Percentiles rank a stretch among this genome's conserved stretches.
Conservation (phyloP, 164 flowering plant species). For the Sedum album region DNA sequence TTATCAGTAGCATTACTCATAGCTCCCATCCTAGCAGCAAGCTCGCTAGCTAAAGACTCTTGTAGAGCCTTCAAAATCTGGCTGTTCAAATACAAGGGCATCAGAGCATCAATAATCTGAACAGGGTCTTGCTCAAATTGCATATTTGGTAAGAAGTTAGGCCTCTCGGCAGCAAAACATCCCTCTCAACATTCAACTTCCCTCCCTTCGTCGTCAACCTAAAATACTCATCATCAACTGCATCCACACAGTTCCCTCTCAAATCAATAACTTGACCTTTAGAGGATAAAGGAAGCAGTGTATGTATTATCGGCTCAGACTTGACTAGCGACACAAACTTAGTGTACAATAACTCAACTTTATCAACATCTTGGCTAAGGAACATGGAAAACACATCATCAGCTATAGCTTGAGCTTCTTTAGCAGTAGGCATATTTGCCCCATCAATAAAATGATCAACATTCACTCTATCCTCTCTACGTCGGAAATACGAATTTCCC, state of each 20-base stretch:
- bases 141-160: conserved; percentile 39
- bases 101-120: conserved; percentile 85
- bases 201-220: conserved; percentile 73
- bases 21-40: conserved; percentile 84
- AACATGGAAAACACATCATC: conserved; percentile 58
- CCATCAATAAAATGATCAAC: conserved; percentile 57
- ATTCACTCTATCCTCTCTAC: conserved; percentile 30
- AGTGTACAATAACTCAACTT: conserved; percentile 78
- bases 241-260: conserved; percentile 67
- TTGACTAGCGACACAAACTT: conserved; percentile 75
- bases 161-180: conserved; percentile 18
- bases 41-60: conserved; percentile 86
- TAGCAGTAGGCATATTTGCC: conserved; percentile 56
- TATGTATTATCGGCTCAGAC: conserved; percentile 65
- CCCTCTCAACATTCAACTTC: conserved; percentile 66
- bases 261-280: conserved; percentile 57
- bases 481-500: conserved; percentile 60
- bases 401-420: conserved; percentile 84
- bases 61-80: conserved; percentile 84
- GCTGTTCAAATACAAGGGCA: conserved; percentile 82
- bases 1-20: conserved; percentile 83
- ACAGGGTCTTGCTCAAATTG: conserved; percentile 93
- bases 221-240: conserved; percentile 70
- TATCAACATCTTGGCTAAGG: conserved; percentile 78
- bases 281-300: conserved; percentile 67